Evolutionary conservation across 129 eudicot genomes (phyloP), one percentile per base, ranked within the genome.

Genomic region (Chrysanthemum lavandulifolium): DNA sequence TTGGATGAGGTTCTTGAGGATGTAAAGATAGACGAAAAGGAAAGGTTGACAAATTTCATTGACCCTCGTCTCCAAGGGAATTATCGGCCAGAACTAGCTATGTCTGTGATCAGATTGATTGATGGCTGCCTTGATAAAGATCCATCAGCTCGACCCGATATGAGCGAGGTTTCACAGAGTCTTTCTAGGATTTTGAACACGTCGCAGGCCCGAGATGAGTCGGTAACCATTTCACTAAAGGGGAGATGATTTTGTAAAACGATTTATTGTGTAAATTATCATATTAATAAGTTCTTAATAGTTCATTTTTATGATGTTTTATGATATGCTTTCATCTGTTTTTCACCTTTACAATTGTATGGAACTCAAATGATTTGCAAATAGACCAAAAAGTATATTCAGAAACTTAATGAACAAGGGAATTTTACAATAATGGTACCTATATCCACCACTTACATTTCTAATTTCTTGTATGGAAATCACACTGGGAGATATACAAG

Each of bases 121-220:
- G 84, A 82, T 33, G 66, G 70, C 54, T 93, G 97, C 83, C 73
- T 93, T 14, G 79, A 76, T 73, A 77, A 86, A 73, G 87, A 89
- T 65, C 96, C 89, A 25, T 81, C 87, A 0, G 75, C 52, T 50
- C 88, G 98, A 21, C 98, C 97, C 2, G 68, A 80, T 69, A 93
- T 87, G 97, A 84, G 76, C 43, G 96, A 84, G 19, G 74, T 89
- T 84, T 80, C 85, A 25, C 88, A 83, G 71, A 29, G 54, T 67
- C 88, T 87, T 56, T 85, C 97, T 51, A 89, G 82, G 67, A 82
- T 82, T 67, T 59, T 81, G 85, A 74, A 76, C 61, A 67, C 86
- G 18, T 82, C 95, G 6, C 72, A 73, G 47, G 71, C 78, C 19
- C 61, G 75, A 82, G 88, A 72, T 13, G 66, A 10, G 27, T 78